Base-by-base conservation (phyloP, 768 basidiomycete genomes). In the Roridomyces roridus region DNA sequence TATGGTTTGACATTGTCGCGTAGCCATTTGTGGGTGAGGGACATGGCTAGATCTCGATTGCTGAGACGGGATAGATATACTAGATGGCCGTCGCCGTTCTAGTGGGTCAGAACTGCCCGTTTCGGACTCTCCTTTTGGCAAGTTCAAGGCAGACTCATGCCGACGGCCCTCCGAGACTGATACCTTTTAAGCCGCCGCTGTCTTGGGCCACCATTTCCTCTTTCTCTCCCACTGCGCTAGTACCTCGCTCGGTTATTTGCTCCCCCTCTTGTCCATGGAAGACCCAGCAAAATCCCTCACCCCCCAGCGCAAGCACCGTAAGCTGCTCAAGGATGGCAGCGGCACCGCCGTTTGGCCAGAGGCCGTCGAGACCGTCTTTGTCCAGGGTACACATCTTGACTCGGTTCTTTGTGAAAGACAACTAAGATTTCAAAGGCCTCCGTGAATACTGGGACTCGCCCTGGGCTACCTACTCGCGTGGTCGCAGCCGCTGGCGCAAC, bases 291-390 rank as follows among this genome's bases (percentile, higher is more conserved):
- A 76, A 62, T 70, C 79, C 50, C 80, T 88, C 64, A 92, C 89
- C 1, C 90, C 91, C 18, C 87, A 88, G 69, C 81, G 91, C 53
- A 92, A 92, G 63, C 91, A 92, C 73, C 80, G 88, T 66, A 93
- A 92, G 71, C 87, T 92, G 59, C 79, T 93, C 73, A 92, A 91
- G 70, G 90, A 92, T 63, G 82, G 82, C 67, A 80, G 77, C 64
- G 91, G 91, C 67, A 79, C 81, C 35, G 91, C 92, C 64, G 91
- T 93, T 47, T 93, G 91, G 91, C 91, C 91, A 46, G 89, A 92
- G 70, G 72, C 77, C 51, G 81, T 92, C 66, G 91, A 93, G 70
- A 80, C 83, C 68, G 72, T 89, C 65, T 93, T 93, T 71, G 88
- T 92, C 12, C 78, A 89, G 74, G 91, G 91, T 86, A 11, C 50